Evolutionary conservation across 305 asterid species (phyloP).

Genomic region (Monarda citriodora): DNA sequence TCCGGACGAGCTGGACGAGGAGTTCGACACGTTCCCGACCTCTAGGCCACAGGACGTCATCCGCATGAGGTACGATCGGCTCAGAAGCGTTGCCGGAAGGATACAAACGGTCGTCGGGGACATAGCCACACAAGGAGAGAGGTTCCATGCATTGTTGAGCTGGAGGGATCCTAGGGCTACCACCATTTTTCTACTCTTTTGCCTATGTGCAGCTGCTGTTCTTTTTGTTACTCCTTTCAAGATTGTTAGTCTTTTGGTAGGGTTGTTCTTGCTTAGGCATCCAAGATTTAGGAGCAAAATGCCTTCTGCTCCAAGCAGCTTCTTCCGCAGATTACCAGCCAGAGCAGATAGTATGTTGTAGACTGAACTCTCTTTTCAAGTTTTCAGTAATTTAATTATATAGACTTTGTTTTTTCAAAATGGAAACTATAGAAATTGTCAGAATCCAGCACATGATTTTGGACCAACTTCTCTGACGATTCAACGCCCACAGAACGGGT

Average conservation of each 20-base stretch:
- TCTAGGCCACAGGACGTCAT: constrained; percentile 34
- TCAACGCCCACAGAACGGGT: background rate
- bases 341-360: constrained; percentile 51
- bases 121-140: constrained; percentile 77
- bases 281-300: constrained; percentile 56
- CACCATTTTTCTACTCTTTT: constrained; percentile 32
- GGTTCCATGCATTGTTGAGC: constrained; percentile 56
- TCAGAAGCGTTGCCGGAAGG: constrained; percentile 55
- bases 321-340: constrained; percentile 59
- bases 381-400: too few relatives aligned
- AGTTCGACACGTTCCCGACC: constrained; percentile 58
- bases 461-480: background rate
- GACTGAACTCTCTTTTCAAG: too few relatives aligned
- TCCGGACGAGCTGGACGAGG: constrained; percentile 62
- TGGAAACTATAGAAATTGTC: background rate
- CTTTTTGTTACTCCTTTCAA: constrained; percentile 56
- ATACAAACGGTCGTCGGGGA: constrained; percentile 67
- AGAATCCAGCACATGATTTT: background rate
- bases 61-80: constrained; percentile 50
- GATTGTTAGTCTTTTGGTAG: constrained; percentile 34
- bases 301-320: constrained; percentile 47
- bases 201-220: constrained; percentile 39
- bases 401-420: too few relatives aligned
- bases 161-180: constrained; percentile 79
- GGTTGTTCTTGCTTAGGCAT: constrained; percentile 47